These are phyloP conservation scores for Nyctanthes arbortristis DNA, from an alignment of 257 asterid species.

Conservation along the genomic window DNA sequence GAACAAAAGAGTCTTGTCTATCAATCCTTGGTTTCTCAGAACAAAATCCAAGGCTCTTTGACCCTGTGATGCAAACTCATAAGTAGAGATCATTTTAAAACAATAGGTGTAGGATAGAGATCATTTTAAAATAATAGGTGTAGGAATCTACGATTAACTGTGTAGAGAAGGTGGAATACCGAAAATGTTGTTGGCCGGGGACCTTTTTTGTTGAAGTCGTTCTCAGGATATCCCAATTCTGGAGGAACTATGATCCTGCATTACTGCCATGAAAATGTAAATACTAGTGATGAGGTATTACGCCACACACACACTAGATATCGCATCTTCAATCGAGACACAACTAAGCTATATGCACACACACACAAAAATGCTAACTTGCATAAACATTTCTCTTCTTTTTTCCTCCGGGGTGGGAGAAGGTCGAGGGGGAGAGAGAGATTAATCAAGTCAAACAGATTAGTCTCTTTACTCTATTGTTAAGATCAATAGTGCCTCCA, in stretches of 20 bases:
- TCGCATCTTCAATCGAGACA: no score
- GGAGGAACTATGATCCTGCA: slow-evolving; percentile 94
- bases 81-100: slow-evolving; percentile 10
- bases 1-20: slow-evolving; percentile 90
- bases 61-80: slow-evolving; percentile 55
- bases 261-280: slow-evolving; percentile 4
- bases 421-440: no score
- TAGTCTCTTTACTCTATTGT: no score
- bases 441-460: no score
- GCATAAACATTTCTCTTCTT: no score
- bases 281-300: no score
- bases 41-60: slow-evolving; percentile 97
- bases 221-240: slow-evolving; percentile 91
- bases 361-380: no score
- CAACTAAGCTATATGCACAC: no score
- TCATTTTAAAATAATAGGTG: slow-evolving; percentile 9
- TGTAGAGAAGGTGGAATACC: slow-evolving; percentile 42
- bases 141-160: not conserved
- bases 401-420: no score
- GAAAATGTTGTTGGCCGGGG: slow-evolving; percentile 96
- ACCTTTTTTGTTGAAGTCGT: slow-evolving; percentile 93
- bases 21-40: slow-evolving; percentile 88
- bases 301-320: no score
- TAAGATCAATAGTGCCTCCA: no score
- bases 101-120: not conserved